Base-by-base conservation (phyloP, 116 monocot genomes). In the Dioscorea cayenensis region DNA sequence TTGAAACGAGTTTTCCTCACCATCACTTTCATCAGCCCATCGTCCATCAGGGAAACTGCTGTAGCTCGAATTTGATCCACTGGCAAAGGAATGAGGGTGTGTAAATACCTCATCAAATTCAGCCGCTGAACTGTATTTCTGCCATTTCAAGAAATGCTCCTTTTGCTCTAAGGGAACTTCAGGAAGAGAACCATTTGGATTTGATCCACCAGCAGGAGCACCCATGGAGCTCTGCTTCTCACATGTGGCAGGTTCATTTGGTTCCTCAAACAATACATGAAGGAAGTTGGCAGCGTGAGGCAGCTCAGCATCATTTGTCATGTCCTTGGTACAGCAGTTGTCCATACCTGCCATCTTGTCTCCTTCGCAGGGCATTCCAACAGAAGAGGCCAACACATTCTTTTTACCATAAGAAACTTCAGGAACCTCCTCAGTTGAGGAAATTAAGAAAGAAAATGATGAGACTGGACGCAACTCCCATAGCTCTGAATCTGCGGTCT, bases 11-110 rank as follows among this genome's bases (percentile, higher is more conserved):
- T 21, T 1, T 62, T 27, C 62, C 25, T 62, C 62, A 23, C 11
- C 62, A 62, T 23, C 62, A 62, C 62, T 62, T 23, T 27, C 62
- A 62, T 27, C 20, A 62, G 62, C 25, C 62, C 62, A 62, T 62
- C 12, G 20, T 27, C 62, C 21, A 20, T 27, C 8, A 23, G 7
- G 25, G 8, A 2, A 20, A 20, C 23, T 62, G 23, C 23, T 62
- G 23, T 17, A 17, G 59, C 59, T 59, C 18, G n/a, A 17, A 21
- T 43, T 59, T 59, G 59, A 59, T 59, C 17, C 59, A 59, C 17
- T 16, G 17, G 6, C 23, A 11, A 23, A 11, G 5, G 23, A 23
- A 22, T 12, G 25, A 62, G 10, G 23, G 23, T 23, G 25, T 23
- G 25, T 6, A 8, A 27, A 27, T 13, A 62, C 11, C 7, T 23